Evolutionary conservation across 2,329 filamentous ascomycete species (phyloP).

Genomic region (Cryphonectria parasitica): DNA sequence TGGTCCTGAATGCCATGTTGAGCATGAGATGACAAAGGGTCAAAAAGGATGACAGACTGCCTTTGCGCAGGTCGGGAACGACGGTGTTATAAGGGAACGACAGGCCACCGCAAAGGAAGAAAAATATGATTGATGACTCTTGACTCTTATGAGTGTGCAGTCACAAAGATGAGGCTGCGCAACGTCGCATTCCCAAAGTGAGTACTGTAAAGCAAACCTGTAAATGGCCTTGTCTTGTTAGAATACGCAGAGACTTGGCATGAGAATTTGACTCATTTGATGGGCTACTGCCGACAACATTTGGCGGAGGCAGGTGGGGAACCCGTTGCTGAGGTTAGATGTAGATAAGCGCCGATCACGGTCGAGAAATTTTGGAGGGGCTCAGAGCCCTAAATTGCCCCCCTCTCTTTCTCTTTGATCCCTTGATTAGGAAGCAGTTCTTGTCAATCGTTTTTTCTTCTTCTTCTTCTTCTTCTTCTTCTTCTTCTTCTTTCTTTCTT

Average conservation of each 20-base stretch:
- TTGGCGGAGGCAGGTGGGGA: not conserved
- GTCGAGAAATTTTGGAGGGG: constrained; percentile 17
- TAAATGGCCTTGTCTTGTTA: not conserved
- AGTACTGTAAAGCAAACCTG: not conserved
- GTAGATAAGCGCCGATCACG: constrained; percentile 12
- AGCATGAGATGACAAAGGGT: not conserved
- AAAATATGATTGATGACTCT: not conserved
- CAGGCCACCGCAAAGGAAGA: not conserved
- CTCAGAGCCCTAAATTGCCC: not conserved
- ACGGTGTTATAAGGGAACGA: not conserved
- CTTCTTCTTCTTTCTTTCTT: too few species aligned
- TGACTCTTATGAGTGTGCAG: not conserved
- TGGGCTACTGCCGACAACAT: not conserved
- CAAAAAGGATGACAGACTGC: not conserved
- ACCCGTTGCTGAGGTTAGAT: not conserved
- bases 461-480: not conserved
- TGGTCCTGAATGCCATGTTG: constrained; percentile 29
- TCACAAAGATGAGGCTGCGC: not conserved
- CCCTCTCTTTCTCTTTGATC: not conserved
- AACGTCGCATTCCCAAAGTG: not conserved
- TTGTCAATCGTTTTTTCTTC: not conserved
- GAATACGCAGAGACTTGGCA: not conserved
- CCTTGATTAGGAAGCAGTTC: too few species aligned
- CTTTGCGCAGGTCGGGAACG: not conserved
- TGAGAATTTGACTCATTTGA: not conserved